These are phyloP conservation scores for Sclerotinia glacialis DNA, from an alignment of 2,329 filamentous ascomycete genomes.

Conservation along the genomic window DNA sequence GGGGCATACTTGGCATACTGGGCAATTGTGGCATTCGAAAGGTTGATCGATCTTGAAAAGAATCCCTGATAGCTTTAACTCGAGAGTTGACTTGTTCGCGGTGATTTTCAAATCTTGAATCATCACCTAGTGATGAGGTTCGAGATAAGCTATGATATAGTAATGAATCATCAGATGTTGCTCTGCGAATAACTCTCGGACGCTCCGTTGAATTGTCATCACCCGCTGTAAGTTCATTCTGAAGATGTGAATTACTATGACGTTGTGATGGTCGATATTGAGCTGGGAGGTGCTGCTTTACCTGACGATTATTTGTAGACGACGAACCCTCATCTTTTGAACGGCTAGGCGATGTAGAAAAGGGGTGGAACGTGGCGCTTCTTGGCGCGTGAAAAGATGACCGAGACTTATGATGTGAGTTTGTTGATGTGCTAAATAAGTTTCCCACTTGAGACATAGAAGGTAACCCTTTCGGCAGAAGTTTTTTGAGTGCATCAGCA, in stretches of 20 bases:
- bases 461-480: constrained; percentile 54
- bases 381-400: constrained; percentile 15
- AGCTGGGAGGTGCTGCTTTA: background rate
- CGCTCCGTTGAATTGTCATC: constrained; percentile 18
- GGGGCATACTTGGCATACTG: constrained; percentile 48
- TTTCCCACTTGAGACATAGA: constrained; percentile 42
- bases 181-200: constrained; percentile 49
- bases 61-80: constrained; percentile 87
- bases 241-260: constrained; percentile 26
- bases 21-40: constrained; percentile 67
- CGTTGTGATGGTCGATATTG: constrained; percentile 2
- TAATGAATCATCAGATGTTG: constrained; percentile 75
- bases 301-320: background rate
- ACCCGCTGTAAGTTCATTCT: constrained; percentile 1
- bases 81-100: constrained; percentile 84
- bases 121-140: constrained; percentile 81
- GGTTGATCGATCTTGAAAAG: constrained; percentile 73
- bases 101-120: constrained; percentile 74
- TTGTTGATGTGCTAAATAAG: constrained; percentile 35
- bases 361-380: constrained; percentile 16
- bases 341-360: constrained; percentile 7
- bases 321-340: constrained; percentile 10
- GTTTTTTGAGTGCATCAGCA: constrained; percentile 54
- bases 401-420: constrained; percentile 25
- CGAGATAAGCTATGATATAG: constrained; percentile 73